Evolutionary conservation across 805 yeast genomes (phyloP).

Genomic region (Candida stauntonica): DNA sequence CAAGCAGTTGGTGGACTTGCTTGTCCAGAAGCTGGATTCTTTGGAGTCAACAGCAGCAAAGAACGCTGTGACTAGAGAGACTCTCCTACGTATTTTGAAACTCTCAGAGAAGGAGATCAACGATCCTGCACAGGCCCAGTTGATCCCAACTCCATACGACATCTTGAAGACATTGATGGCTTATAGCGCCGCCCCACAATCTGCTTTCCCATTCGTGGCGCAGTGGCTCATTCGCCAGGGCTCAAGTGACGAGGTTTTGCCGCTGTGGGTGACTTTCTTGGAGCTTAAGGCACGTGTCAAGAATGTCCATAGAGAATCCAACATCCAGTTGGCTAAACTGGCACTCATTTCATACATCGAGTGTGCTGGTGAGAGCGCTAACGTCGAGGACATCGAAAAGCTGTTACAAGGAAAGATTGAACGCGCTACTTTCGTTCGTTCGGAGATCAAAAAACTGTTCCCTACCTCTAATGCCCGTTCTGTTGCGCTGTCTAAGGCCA

Average conservation of each 20-base stretch:
- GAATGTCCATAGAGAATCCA: conserved; percentile 6
- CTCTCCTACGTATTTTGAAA: too few relatives aligned
- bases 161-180: conserved; percentile 18
- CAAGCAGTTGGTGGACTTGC: conserved; percentile 5
- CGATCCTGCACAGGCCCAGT: conserved; percentile 9
- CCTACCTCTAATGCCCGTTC: conserved; percentile 9
- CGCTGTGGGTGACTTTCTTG: conserved; percentile 23
- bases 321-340: neutral
- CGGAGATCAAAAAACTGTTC: conserved; percentile 2
- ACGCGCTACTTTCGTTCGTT: neutral
- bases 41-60: conserved; percentile 1
- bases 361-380: conserved; percentile 1
- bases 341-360: conserved; percentile 21
- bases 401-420: conserved; percentile 18
- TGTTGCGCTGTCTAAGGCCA: conserved; percentile 2
- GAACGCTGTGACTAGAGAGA: conserved; percentile 3
- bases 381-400: conserved; percentile 10
- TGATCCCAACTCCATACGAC: conserved; percentile 22
- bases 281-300: conserved; percentile 16
- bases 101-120: too few relatives aligned
- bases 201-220: conserved; percentile 14
- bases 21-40: conserved; percentile 5
- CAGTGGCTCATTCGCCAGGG: conserved; percentile 14
- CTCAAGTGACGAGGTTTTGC: conserved; percentile 12
- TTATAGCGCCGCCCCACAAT: conserved; percentile 15